phyloP scores from a whole-genome alignment of 1,284 basidiomycete species.

The Ceratorhiza oryzae-sativae region DNA sequence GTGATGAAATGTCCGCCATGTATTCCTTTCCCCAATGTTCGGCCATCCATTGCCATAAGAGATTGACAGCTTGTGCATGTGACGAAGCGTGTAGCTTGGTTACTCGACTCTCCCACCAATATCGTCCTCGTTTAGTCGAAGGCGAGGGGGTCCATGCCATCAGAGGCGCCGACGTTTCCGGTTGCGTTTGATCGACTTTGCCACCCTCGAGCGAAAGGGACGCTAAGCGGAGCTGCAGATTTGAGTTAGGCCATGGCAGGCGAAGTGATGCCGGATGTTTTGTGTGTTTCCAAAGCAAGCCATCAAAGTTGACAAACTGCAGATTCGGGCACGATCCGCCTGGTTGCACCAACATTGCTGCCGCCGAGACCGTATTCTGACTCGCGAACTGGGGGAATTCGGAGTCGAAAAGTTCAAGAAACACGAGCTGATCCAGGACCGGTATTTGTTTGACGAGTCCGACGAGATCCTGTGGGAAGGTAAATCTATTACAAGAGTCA shows the following conservation, averaged over 20 bases:
- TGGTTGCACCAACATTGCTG: neutral
- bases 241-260: neutral
- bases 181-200: neutral
- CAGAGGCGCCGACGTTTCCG: neutral
- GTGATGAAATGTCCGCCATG: neutral
- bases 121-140: slow-evolving; percentile 18
- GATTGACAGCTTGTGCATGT: slow-evolving; percentile 1
- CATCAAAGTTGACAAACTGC: slow-evolving; percentile 6
- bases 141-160: slow-evolving; percentile 21
- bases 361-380: neutral
- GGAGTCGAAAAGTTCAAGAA: slow-evolving; percentile 15
- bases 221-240: neutral
- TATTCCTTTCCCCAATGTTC: slow-evolving; percentile 16
- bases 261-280: neutral
- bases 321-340: slow-evolving; percentile 14
- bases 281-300: slow-evolving; percentile 14
- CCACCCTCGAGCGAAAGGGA: neutral
- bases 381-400: neutral
- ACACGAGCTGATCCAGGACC: neutral
- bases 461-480: neutral
- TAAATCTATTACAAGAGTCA: no score
- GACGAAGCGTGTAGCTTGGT: slow-evolving; percentile 2
- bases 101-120: slow-evolving; percentile 21
- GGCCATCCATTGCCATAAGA: slow-evolving; percentile 29
- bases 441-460: slow-evolving; percentile 5